Percentiles rank a stretch among this genome's conserved stretches.
phyloP scores from a whole-genome alignment of 345 rosid genomes.

The Populus tremula region DNA sequence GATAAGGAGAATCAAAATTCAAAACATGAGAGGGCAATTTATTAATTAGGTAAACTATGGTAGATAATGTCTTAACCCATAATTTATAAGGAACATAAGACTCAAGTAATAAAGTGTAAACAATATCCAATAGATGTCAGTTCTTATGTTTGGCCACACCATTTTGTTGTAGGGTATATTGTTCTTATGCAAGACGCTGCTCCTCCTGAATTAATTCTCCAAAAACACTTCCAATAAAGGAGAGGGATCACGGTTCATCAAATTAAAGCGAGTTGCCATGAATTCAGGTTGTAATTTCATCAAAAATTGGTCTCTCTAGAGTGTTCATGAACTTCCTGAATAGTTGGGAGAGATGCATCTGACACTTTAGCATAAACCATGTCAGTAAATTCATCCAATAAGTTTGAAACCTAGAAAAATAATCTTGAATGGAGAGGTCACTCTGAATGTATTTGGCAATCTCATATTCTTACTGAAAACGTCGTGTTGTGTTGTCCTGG shows the following conservation, averaged over 20 bases:
- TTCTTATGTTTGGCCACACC: not conserved
- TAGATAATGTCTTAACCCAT: fast-evolving
- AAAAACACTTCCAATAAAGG: slow-evolving; percentile 4
- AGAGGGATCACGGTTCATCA: slow-evolving; percentile 3
- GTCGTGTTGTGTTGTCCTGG: not conserved
- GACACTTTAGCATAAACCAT: not conserved
- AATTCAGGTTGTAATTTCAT: slow-evolving; percentile 12
- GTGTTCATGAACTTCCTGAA: slow-evolving; percentile 7
- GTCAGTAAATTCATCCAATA: not conserved
- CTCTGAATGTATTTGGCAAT: not conserved
- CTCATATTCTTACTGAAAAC: slow-evolving; percentile 5
- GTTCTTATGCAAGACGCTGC: not conserved
- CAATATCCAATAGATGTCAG: not conserved
- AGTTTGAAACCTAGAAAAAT: slow-evolving; percentile 5
- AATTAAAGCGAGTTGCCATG: not conserved
- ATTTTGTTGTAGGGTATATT: not conserved
- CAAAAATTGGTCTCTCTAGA: slow-evolving; percentile 18
- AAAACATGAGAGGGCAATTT: not conserved
- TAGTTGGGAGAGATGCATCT: not conserved
- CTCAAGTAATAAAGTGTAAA: not conserved
- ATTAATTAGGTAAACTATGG: not conserved
- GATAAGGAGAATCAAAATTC: not conserved
- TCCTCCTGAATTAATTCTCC: not conserved
- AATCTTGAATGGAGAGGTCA: slow-evolving; percentile 10
- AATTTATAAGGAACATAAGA: not conserved